Percentiles rank a stretch among this genome's conserved stretches.
These are phyloP conservation scores for Ettlia oleoabundans DNA, from an alignment of 139 green algal species.

Conservation along the genomic window DNA sequence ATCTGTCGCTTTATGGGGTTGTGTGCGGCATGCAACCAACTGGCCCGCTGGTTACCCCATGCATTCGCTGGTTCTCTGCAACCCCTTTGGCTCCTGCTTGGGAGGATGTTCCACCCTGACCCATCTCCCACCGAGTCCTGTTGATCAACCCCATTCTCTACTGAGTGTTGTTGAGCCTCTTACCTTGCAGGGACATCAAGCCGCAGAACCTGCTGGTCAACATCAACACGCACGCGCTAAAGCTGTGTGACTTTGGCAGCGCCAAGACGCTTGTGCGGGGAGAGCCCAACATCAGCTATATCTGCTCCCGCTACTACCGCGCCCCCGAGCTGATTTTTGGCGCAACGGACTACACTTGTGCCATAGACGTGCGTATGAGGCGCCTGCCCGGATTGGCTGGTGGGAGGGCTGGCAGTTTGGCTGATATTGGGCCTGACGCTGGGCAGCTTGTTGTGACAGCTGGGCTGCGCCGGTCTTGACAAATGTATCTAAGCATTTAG, in stretches of 20 bases:
- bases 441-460: neutral
- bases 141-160: neutral
- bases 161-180: neutral
- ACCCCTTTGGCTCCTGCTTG: too few relatives aligned
- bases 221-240: constrained; percentile 92
- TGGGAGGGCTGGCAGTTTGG: neutral
- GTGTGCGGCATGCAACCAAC: too few relatives aligned
- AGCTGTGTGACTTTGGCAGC: constrained; percentile 98
- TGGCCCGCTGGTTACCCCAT: too few relatives aligned
- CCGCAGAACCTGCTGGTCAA: constrained; percentile 97
- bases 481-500: too few relatives aligned
- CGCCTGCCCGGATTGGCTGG: neutral
- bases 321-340: constrained; percentile 99
- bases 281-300: constrained; percentile 99
- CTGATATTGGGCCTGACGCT: neutral
- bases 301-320: constrained; percentile 96
- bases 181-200: constrained; percentile 86
- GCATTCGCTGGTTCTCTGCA: too few relatives aligned
- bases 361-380: constrained; percentile 90
- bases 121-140: too few relatives aligned
- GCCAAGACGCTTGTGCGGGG: constrained; percentile 94
- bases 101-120: too few relatives aligned
- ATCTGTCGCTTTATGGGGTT: too few relatives aligned
- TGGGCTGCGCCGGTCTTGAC: neutral
- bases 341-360: constrained; percentile 96